Evolutionary conservation across 2,329 filamentous ascomycete species (phyloP), one percentile per base, ranked within the genome.

Genomic region (Verticillium longisporum): DNA sequence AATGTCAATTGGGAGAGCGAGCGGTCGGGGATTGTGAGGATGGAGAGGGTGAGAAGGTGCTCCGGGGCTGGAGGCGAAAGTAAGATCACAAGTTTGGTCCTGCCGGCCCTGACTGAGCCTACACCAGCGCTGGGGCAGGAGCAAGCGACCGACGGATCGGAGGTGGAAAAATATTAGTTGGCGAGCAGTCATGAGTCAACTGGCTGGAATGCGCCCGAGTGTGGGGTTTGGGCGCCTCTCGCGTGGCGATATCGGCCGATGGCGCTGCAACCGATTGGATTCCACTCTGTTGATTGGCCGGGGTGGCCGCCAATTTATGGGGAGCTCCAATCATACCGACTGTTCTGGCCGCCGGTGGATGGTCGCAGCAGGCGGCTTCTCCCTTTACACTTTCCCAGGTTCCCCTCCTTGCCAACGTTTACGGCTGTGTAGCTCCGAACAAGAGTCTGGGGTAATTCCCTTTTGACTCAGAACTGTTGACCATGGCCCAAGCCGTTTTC

Each of bases 241-340:
- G 56, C 10, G 56, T 58, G 56, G 56, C 56, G 56, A 58, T 58
- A 58, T 58, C 56, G 56, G 56, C 56, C 56, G 11, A 50, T 45
- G 45, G 45, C 45, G 45, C 45, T 50, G 45, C 45, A 21, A 50
- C n/a, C 45, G 45, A 50, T 50, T 56, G 18, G 36, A 21, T 60
- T 31, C 15, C 13, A 31, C 6, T n/a, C 26, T 14, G 10, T 32
- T 55, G 26, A 37, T 59, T 50, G 45, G 45, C 13, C 45, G 38
- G 38, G 14, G 14, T 11, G 45, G 9, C n/a, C 45, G n/a, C 21
- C 11, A 21, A 4, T 50, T 11, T 50, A 18, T 50, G 45, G 45
- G 18, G 45, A 50, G 45, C 45, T 50, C 45, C n/a, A 50, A 9
- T 50, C 45, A 50, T n/a, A 18, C 18, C n/a, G 45, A 9, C 45